These are phyloP conservation scores for Rhipidocladum racemiflorum DNA, from an alignment of 176 grass and related monocot genomes.

Conservation along the genomic window DNA sequence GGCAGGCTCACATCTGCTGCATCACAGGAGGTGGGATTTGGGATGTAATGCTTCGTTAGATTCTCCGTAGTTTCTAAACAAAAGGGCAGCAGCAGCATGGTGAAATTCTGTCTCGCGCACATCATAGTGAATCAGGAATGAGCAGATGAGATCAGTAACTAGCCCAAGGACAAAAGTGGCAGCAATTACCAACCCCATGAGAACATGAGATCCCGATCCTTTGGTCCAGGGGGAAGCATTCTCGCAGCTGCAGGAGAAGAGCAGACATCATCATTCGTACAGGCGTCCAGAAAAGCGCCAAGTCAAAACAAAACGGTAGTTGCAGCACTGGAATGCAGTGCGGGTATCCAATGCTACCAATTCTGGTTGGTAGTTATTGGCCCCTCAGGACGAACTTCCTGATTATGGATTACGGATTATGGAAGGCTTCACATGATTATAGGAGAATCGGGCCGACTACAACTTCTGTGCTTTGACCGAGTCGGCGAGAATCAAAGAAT, in stretches of 20 bases:
- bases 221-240: conserved; percentile 1
- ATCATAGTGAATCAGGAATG: background rate
- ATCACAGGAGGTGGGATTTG: background rate
- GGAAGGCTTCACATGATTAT: too few relatives aligned
- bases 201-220: conserved; percentile 17
- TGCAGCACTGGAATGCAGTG: background rate
- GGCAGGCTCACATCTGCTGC: too few relatives aligned
- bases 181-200: background rate
- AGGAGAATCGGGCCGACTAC: too few relatives aligned
- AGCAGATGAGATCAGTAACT: background rate
- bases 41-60: background rate
- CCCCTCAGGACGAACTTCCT: too few relatives aligned
- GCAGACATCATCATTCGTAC: conserved; percentile 32
- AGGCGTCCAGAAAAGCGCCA: conserved; percentile 23
- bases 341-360: conserved; percentile 42
- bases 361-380: conserved; percentile 30
- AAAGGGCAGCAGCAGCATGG: background rate
- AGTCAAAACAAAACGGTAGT: conserved; percentile 25
- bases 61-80: background rate
- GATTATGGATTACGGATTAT: too few relatives aligned
- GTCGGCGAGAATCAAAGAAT: too few relatives aligned
- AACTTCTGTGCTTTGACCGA: too few relatives aligned
- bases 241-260: background rate
- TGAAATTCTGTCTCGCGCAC: background rate
- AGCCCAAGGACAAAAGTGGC: background rate